Evolutionary conservation across 306 rosid genomes (phyloP), one percentile per base, ranked within the genome.

Genomic region (Geum urbanum): DNA sequence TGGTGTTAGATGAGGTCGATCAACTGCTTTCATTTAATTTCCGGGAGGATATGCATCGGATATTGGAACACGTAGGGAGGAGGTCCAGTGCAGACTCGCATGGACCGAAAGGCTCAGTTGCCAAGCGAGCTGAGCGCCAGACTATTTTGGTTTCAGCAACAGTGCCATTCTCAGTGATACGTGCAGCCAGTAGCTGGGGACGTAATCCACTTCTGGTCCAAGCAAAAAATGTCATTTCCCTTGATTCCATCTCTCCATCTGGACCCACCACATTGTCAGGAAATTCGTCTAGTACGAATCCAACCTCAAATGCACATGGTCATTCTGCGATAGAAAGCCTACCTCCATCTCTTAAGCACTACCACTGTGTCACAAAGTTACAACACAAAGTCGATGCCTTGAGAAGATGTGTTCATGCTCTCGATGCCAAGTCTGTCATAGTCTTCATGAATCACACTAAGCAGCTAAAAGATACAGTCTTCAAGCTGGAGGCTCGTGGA

Each of bases 141-240:
- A 82, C 86, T 11, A 74, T 92, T 54, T 80, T 92, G 89, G 98
- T 92, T 24, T 92, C 98, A 37, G 98, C 97, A 44, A 92, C 97
- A 1, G 88, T 92, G 40, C 98, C 98, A 6, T 88, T 86, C 80
- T 88, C 98, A 37, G 98, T 92, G 46, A 81, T 90, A 52, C 85
- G 97, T 69, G 98, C 97, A 22, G 98, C 94, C 68, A 82, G 83
- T 78, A 88, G 94, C 83, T 92, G 98, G 98, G 97, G 94, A 24
- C 13, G 67, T 52, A 85, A 85, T 27, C 90, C 97, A 2, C 83
- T 86, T 83, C 96, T 92, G 50, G 96, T 90, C 76, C 96, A 87
- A 81, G 96, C 96, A 66, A 90, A 85, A 54, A 86, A 87, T 57
- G 83, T 90, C 32, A 64, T 49, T 53, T 83, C 84, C 1, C 91